phyloP scores from a whole-genome alignment of 805 yeast genomes.

The Debaryomyces tyrocola region DNA sequence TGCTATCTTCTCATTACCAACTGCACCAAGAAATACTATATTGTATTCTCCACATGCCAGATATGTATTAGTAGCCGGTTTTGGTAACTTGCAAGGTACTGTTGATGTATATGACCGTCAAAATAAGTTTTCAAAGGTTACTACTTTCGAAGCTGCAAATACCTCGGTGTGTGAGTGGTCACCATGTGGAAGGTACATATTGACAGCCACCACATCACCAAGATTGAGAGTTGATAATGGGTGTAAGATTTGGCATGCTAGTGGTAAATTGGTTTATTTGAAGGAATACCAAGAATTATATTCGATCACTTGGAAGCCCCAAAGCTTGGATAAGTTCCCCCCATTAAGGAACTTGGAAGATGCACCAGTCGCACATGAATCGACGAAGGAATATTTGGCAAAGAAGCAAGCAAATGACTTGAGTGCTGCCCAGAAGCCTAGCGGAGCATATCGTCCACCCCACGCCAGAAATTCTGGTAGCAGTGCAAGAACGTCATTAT shows the following conservation, averaged over 20 bases:
- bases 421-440: constrained; percentile 51
- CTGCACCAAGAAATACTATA: constrained; percentile 86
- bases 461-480: constrained; percentile 66
- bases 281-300: constrained; percentile 81
- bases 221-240: constrained; percentile 96
- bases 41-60: constrained; percentile 92
- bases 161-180: constrained; percentile 98
- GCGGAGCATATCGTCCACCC: constrained; percentile 96
- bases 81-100: constrained; percentile 96
- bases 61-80: constrained; percentile 90
- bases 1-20: constrained; percentile 76
- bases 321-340: constrained; percentile 53
- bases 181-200: constrained; percentile 89
- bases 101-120: constrained; percentile 94
- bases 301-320: constrained; percentile 83
- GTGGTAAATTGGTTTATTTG: constrained; percentile 76
- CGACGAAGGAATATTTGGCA: constrained; percentile 60
- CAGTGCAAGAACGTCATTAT: constrained; percentile 48
- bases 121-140: constrained; percentile 74
- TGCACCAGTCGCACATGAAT: constrained; percentile 68
- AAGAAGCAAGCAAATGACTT: constrained; percentile 36
- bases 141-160: constrained; percentile 86
- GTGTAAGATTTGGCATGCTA: constrained; percentile 87
- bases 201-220: constrained; percentile 97
- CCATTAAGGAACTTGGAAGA: constrained; percentile 48